Percentiles rank a stretch among this genome's conserved stretches.
Conservation (phyloP, 768 basidiomycete species). For the Suillus discolor region DNA sequence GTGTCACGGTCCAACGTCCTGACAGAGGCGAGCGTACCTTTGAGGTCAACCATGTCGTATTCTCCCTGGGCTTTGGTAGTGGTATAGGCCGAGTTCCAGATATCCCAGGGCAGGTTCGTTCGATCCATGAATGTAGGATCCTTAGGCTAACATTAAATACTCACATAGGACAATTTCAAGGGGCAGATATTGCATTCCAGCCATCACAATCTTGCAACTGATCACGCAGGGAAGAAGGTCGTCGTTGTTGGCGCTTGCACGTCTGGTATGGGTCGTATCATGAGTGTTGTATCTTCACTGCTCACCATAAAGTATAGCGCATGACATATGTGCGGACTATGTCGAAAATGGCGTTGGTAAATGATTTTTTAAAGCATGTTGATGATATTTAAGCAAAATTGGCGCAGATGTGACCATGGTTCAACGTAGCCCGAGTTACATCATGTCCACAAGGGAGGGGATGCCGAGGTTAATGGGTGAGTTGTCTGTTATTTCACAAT, state of each 20-base stretch:
- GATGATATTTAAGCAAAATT: not conserved
- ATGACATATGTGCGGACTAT: conserved; percentile 53
- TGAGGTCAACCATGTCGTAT: conserved; percentile 50
- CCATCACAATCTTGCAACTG: conserved; percentile 53
- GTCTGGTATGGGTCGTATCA: conserved; percentile 39
- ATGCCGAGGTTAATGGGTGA: conserved; percentile 27
- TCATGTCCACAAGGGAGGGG: conserved; percentile 50
- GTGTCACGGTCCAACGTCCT: conserved; percentile 39
- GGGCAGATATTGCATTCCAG: conserved; percentile 65
- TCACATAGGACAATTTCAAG: conserved; percentile 54
- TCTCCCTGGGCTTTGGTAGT: conserved; percentile 52
- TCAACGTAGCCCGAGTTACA: conserved; percentile 56
- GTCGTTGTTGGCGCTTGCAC: conserved; percentile 70
- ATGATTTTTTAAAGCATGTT: conserved; percentile 10
- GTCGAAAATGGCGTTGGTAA: conserved; percentile 47
- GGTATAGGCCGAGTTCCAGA: conserved; percentile 45
- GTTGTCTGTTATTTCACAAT: conserved; percentile 17
- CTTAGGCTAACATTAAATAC: not conserved
- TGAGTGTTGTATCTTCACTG: not conserved
- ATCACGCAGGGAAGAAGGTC: conserved; percentile 70
- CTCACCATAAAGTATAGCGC: conserved; percentile 32
- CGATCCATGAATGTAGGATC: not conserved
- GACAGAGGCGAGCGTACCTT: conserved; percentile 41
- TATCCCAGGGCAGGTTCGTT: conserved; percentile 45
- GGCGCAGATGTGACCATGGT: conserved; percentile 46